Evolutionary conservation across 768 basidiomycete species (phyloP).

Genomic region (Pleurotus ostreatus): DNA sequence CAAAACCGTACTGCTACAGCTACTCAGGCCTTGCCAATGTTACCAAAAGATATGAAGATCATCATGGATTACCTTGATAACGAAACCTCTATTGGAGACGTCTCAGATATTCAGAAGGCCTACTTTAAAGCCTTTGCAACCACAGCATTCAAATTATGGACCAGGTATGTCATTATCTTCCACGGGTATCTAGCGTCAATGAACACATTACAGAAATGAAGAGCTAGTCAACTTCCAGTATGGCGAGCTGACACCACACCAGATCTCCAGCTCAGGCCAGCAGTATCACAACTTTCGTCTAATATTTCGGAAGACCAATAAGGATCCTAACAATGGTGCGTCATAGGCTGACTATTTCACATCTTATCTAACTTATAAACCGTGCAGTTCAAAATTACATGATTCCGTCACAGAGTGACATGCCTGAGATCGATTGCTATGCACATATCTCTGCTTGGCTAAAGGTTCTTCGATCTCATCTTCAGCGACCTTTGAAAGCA

Average conservation of each 20-base stretch:
- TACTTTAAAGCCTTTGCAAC: constrained; percentile 16
- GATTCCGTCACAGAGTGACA: constrained; percentile 8
- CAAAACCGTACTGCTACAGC: constrained; percentile 8
- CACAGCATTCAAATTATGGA: constrained; percentile 15
- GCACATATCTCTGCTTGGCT: constrained; percentile 12
- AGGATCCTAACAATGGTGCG: constrained; percentile 16
- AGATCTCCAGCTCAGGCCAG: constrained; percentile 5
- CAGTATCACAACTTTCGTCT: constrained; percentile 14
- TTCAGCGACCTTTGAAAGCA: constrained; percentile 8
- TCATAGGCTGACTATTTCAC: neutral
- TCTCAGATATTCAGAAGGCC: constrained; percentile 7
- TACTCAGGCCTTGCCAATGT: constrained; percentile 8
- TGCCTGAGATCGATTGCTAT: constrained; percentile 17
- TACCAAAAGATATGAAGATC: constrained; percentile 4
- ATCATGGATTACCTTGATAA: constrained; percentile 7
- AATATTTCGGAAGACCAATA: constrained; percentile 18
- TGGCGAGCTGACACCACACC: constrained; percentile 7
- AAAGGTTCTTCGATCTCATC: constrained; percentile 4
- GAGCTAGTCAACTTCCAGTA: constrained; percentile 14
- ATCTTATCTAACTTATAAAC: neutral
- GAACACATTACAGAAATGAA: constrained; percentile 11
- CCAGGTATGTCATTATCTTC: constrained; percentile 2
- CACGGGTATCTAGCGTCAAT: neutral
- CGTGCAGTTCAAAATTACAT: constrained; percentile 10
- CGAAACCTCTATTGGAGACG: neutral